Conservation (phyloP, 352 stramenopile genomes). For the Globisporangium viniferum region DNA sequence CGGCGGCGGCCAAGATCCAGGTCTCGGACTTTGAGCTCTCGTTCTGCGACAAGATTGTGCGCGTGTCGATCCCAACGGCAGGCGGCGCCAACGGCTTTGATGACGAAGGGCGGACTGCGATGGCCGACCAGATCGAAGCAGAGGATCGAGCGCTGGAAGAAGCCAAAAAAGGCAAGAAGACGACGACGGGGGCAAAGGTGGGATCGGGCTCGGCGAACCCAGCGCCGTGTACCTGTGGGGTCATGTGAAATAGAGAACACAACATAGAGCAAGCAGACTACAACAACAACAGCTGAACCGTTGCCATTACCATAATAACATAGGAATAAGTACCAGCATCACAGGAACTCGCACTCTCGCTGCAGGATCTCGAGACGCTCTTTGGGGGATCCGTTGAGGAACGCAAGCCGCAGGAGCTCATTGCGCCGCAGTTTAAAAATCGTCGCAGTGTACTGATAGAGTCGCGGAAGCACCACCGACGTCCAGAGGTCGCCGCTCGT, state of each 20-base stretch:
- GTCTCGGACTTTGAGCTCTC: constrained; percentile 81
- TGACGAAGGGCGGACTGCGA: constrained; percentile 53
- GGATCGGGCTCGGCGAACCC: not conserved
- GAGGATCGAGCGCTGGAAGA: constrained; percentile 59
- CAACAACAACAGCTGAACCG: not conserved
- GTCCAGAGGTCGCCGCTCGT: constrained; percentile 44
- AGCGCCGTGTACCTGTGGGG: constrained; percentile 1
- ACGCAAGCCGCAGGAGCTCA: constrained; percentile 52
- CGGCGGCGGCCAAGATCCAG: constrained; percentile 56
- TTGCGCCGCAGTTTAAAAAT: constrained; percentile 49
- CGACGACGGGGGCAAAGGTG: not conserved
- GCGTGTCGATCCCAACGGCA: constrained; percentile 38
- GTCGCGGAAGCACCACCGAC: constrained; percentile 53
- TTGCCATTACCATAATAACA: not conserved
- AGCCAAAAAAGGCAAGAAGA: constrained; percentile 28
- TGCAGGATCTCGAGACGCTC: constrained; percentile 48
- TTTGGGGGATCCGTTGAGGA: constrained; percentile 48
- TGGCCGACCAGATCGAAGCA: constrained; percentile 76
- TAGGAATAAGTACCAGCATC: constrained; percentile 8
- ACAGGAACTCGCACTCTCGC: constrained; percentile 57
- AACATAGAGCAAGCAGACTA: not conserved
- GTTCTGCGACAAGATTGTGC: constrained; percentile 72
- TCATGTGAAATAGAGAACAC: constrained; percentile 12
- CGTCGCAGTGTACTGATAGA: constrained; percentile 48
- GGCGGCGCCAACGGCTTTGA: constrained; percentile 11